Evolutionary conservation across 2,329 filamentous ascomycete genomes (phyloP), one percentile per base, ranked within the genome.

Genomic region (Shiraia bambusicola): DNA sequence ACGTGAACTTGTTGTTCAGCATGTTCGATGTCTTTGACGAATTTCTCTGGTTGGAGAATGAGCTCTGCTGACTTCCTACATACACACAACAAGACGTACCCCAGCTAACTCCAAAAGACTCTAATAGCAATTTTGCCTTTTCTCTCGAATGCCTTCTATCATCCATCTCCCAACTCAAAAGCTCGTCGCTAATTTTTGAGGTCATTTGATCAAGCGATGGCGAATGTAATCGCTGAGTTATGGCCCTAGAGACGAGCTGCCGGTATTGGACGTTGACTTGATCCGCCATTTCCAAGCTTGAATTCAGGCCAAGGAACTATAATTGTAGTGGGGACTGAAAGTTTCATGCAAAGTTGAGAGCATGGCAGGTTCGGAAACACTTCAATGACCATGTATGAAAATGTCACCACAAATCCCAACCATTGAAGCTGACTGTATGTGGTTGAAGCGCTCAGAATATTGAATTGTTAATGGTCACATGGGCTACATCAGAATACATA

Each of bases 171-270:
- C 42, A 45, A 2, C 39, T 8, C 8, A 11, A 17, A 15, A 22
- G 3, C 8, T 22, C 17, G n/a, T 38, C 29, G 7, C 16, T 4
- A 14, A 22, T 22, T 4, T 12, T 6, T 12, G 24, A 12, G 8
- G 22, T 14, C 1, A 12, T 9, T 3, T 6, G 28, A 4, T 16
- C 6, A 24, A 28, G 37, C 14, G 41, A 41, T 4, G 46, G 32
- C 3, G 40, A 46, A n/a, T 54, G 49, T 4, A 56, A 22, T 8
- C 48, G 46, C 29, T 58, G 54, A 2, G 54, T 58, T 19, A 32
- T 26, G 1, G 38, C 50, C 6, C 48, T 34, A 2, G 52, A 58
- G 11, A 56, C 29, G 28, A 58, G 50, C n/a, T 50, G 50, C 33
- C 54, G 39, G 34, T 58, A 58, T 4, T 41, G 26, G 3, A 45